phyloP scores from a whole-genome alignment of 305 asterid species.

The Nicotiana rustica region DNA sequence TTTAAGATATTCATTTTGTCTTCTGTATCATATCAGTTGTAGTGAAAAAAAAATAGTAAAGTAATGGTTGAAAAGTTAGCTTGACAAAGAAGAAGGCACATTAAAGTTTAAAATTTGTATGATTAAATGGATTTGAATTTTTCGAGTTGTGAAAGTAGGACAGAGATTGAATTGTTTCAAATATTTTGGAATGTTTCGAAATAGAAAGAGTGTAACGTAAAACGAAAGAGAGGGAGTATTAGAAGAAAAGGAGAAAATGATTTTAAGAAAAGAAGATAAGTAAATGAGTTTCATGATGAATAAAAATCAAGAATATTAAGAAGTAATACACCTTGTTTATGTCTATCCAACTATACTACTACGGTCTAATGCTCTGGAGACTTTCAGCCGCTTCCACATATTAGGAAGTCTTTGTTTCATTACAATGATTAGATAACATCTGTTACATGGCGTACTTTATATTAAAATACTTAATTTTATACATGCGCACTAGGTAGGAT shows the following conservation, averaged over 20 bases:
- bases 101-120: background rate
- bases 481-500: slow-evolving; percentile 74
- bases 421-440: slow-evolving; percentile 4
- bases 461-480: slow-evolving; percentile 31
- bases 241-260: too few relatives aligned
- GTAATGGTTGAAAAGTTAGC: background rate
- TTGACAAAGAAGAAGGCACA: background rate
- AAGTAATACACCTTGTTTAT: too few relatives aligned
- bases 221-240: too few relatives aligned
- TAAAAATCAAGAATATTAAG: too few relatives aligned
- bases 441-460: background rate
- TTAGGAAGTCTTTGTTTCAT: slow-evolving; percentile 7
- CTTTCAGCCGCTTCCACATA: slow-evolving; percentile 10
- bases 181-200: background rate
- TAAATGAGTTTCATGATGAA: too few relatives aligned
- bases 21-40: slow-evolving; percentile 15
- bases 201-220: too few relatives aligned
- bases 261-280: too few relatives aligned
- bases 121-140: background rate
- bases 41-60: background rate
- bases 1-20: slow-evolving; percentile 10
- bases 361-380: background rate
- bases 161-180: background rate
- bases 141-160: background rate
- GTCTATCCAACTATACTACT: too few relatives aligned